Percentiles rank a stretch among this genome's conserved stretches.
phyloP scores from a whole-genome alignment of 306 rosid genomes.

The Sphenostylis stenocarpa region DNA sequence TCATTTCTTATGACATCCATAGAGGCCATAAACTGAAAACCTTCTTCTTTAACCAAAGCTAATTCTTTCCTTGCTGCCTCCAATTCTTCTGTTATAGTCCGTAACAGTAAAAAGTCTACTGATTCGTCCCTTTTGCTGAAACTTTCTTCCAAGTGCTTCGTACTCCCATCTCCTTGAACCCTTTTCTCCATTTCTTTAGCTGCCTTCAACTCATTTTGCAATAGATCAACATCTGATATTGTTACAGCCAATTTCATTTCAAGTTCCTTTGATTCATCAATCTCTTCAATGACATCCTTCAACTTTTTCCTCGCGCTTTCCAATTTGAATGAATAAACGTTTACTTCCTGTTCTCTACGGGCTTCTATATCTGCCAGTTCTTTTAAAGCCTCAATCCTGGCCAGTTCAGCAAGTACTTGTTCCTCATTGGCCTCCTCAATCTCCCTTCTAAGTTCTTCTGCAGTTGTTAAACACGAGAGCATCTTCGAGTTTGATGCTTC shows the following conservation, averaged over 20 bases:
- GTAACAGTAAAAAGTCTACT: conserved; percentile 37
- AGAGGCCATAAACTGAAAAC: conserved; percentile 79
- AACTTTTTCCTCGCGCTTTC: conserved; percentile 48
- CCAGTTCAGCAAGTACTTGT: conserved; percentile 79
- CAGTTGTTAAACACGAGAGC: conserved; percentile 35
- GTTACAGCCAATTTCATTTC: conserved; percentile 63
- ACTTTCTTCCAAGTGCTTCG: conserved; percentile 31
- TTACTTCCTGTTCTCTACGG: conserved; percentile 54
- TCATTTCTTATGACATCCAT: conserved; percentile 91
- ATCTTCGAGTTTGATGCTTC: conserved; percentile 48
- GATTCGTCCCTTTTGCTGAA: conserved; percentile 42
- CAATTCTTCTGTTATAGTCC: conserved; percentile 51
- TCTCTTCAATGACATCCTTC: conserved; percentile 46
- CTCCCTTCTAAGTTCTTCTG: conserved; percentile 59
- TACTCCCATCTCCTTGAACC: conserved; percentile 42
- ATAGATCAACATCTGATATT: conserved; percentile 60
- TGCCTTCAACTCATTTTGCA: conserved; percentile 56
- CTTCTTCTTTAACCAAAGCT: conserved; percentile 61
- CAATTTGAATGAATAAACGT: conserved; percentile 42
- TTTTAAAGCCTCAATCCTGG: conserved; percentile 82
- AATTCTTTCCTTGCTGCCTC: conserved; percentile 66
- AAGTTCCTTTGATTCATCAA: conserved; percentile 60
- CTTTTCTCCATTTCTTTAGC: conserved; percentile 52
- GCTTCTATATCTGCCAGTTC: conserved; percentile 60
- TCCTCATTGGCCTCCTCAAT: conserved; percentile 75